Evolutionary conservation across 345 rosid species (phyloP), one percentile per base, ranked within the genome.

Genomic region (Pistacia atlantica): DNA sequence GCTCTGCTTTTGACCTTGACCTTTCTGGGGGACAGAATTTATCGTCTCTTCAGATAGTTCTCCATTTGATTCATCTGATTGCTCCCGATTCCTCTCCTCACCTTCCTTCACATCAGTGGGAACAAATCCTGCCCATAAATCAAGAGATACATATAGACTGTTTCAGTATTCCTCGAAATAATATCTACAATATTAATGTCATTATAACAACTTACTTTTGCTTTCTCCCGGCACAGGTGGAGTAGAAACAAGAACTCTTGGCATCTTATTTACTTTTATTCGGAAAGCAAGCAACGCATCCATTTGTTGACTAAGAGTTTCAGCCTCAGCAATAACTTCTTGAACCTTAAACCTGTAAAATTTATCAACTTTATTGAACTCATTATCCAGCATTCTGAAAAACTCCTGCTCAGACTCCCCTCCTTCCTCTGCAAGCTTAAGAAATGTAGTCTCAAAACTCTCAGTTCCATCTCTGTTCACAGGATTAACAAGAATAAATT

Each of bases 351-450:
- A 11, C 72, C 16, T 63, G 59, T 80, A 80, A 28, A 80, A 75
- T 48, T 51, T 75, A 42, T 75, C 67, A 17, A 75, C 82, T 67
- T 75, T 80, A 11, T 72, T 72, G 66, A 72, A 59, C 75, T 72
- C 75, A 14, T 6, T 17, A 37, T 72, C 75, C 13, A 87, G 82
- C 76, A 77, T 80, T 73, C 82, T 78, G 25, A 85, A 87, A 73
- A 75, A 87, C 16, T 78, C 83, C 17, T 80, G 72, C 80, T 85
- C 89, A 38, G 78, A 68, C 49, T 87, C 89, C 48, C 78, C 86
- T 14, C 88, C 89, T 12, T 71, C 80, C 37, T 80, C 86, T 0
- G 64, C 49, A 11, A 79, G 28, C 81, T 57, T 75, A 31, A 85
- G 52, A 42, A 83, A 68, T 1, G 65, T 74, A 2, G 87, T 81